Conservation (phyloP, 2,329 filamentous ascomycete species). For the Sporothrix brunneoviolacea region DNA sequence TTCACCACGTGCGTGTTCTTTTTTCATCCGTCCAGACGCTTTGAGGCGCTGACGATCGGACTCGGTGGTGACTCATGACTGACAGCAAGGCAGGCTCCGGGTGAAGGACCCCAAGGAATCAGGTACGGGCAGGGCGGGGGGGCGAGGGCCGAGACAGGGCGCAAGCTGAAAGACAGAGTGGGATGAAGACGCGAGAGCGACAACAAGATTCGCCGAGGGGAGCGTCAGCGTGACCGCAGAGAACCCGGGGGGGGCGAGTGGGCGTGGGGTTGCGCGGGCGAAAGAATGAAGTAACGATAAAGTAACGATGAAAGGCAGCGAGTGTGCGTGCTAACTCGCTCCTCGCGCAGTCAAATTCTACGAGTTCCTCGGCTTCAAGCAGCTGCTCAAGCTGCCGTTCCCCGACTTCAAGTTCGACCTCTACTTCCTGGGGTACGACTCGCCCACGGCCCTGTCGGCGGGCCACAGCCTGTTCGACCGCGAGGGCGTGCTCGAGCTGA, state of each 20-base stretch:
- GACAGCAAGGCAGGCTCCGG: conserved; percentile 57
- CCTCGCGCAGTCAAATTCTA: conserved; percentile 72
- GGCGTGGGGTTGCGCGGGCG: neutral
- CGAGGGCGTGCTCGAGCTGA: conserved; percentile 83
- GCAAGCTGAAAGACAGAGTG: too few species aligned
- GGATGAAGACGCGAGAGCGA: too few species aligned
- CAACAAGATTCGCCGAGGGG: too few species aligned
- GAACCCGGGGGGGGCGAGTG: too few species aligned
- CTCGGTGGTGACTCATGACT: too few species aligned
- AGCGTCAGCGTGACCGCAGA: too few species aligned
- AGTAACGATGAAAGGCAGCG: neutral
- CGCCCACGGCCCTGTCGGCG: conserved; percentile 63
- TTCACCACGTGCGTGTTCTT: conserved; percentile 65
- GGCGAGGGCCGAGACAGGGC: too few species aligned
- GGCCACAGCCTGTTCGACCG: conserved; percentile 71
- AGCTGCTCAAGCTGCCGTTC: conserved; percentile 73
- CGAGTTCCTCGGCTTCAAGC: conserved; percentile 80
- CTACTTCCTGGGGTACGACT: conserved; percentile 90
- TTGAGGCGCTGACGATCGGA: too few species aligned
- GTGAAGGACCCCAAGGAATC: conserved; percentile 89
- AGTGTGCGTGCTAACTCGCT: neutral
- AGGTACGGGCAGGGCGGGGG: too few species aligned
- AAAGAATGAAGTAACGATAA: neutral
- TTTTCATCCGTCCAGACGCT: neutral
- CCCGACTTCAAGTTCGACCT: conserved; percentile 89